Percentiles rank a stretch among this genome's conserved stretches.
phyloP scores from a whole-genome alignment of 805 yeast species.

The Lipomyces mesembrius region DNA sequence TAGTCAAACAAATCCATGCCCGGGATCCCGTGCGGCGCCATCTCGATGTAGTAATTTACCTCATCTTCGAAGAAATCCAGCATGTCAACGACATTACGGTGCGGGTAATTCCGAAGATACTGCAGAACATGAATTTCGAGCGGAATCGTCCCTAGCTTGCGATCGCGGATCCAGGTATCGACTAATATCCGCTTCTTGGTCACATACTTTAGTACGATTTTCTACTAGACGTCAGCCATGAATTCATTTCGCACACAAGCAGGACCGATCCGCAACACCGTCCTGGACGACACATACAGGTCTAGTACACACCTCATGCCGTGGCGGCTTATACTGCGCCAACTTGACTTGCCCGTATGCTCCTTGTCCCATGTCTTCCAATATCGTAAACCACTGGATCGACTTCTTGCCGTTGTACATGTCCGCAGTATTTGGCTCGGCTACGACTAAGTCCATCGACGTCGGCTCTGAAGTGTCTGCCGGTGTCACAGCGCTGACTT shows the following conservation, averaged over 20 bases:
- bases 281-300: slow-evolving; percentile 4
- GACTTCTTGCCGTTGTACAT: slow-evolving; percentile 58
- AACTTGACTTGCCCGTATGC: slow-evolving; percentile 94
- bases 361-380: slow-evolving; percentile 90
- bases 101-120: slow-evolving; percentile 65
- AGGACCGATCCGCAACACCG: background rate
- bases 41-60: slow-evolving; percentile 85
- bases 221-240: slow-evolving; percentile 54
- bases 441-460: slow-evolving; percentile 19
- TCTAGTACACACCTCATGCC: slow-evolving; percentile 21
- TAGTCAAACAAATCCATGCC: slow-evolving; percentile 92
- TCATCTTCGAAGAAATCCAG: slow-evolving; percentile 93
- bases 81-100: slow-evolving; percentile 82
- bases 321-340: slow-evolving; percentile 61
- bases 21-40: slow-evolving; percentile 87
- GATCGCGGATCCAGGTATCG: slow-evolving; percentile 96
- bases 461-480: background rate
- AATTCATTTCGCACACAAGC: background rate
- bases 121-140: slow-evolving; percentile 95
- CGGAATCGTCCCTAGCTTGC: slow-evolving; percentile 89
- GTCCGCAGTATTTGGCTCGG: slow-evolving; percentile 4
- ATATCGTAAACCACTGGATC: slow-evolving; percentile 67
- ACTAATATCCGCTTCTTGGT: slow-evolving; percentile 91
- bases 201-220: slow-evolving; percentile 83
- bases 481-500: background rate